Conservation (phyloP, 139 green algal genomes). For the Chloropicon primus region DNA sequence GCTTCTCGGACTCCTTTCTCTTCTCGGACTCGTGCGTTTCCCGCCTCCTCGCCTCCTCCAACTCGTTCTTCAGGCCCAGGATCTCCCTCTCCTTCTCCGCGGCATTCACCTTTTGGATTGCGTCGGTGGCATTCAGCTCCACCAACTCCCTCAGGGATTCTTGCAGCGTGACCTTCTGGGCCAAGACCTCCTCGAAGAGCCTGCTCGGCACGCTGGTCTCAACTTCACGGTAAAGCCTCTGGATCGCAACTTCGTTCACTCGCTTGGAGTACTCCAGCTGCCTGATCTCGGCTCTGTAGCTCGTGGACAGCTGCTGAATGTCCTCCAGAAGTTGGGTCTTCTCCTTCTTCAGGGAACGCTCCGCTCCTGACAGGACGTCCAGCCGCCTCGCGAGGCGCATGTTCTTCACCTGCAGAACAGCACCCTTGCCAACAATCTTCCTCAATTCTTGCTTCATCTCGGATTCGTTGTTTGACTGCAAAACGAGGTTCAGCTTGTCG, state of each 20-base stretch:
- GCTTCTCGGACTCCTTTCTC: background rate
- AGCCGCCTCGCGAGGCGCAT: conserved; percentile 1
- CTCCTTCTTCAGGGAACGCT: background rate
- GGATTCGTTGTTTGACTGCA: background rate
- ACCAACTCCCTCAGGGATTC: background rate
- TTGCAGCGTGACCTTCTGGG: background rate
- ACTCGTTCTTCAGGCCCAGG: background rate
- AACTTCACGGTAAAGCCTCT: background rate
- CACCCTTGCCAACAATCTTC: background rate
- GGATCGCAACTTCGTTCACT: background rate
- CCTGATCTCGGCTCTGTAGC: background rate
- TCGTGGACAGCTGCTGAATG: conserved; percentile 14
- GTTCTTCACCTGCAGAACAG: conserved; percentile 9
- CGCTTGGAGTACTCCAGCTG: background rate
- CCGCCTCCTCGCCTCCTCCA: background rate
- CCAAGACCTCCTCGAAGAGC: background rate
- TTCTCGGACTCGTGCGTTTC: background rate
- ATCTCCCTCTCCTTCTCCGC: background rate
- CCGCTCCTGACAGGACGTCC: background rate
- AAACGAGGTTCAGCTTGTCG: conserved; percentile 26
- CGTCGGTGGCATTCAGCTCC: background rate
- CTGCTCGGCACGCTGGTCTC: background rate
- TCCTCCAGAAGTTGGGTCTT: conserved; percentile 30
- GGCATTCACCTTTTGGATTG: background rate
- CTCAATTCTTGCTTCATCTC: background rate